Percentiles rank a stretch among this genome's conserved stretches.
Evolutionary conservation across 192 early-diverging fungal genomes (phyloP).

Genomic region (Coemansia sp.): DNA sequence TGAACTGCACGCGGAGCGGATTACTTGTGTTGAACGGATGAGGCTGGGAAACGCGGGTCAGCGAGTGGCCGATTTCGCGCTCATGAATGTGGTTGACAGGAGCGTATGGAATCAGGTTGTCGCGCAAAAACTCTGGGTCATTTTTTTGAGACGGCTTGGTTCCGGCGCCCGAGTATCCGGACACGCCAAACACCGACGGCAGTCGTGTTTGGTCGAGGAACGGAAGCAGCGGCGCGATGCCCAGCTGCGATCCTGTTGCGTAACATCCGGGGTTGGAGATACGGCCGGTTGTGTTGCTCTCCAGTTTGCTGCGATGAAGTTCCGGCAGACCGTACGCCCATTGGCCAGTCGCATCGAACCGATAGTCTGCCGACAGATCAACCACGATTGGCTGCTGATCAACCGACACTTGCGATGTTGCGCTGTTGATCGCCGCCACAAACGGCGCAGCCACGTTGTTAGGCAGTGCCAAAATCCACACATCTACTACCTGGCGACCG

Average conservation of each 20-base stretch:
- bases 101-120: conserved; percentile 92
- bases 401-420: conserved; percentile 48
- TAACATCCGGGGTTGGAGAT: conserved; percentile 99
- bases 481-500: conserved; percentile 72
- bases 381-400: conserved; percentile 67
- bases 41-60: conserved; percentile 33
- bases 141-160: conserved; percentile 97
- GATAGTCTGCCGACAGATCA: conserved; percentile 92
- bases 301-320: conserved; percentile 69
- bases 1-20: conserved; percentile 70
- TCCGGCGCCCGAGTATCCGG: conserved; percentile 98
- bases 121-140: conserved; percentile 78
- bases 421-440: conserved; percentile 72
- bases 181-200: conserved; percentile 91
- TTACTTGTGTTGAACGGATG: conserved; percentile 12
- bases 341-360: conserved; percentile 68
- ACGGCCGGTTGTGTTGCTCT: conserved; percentile 54
- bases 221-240: conserved; percentile 79
- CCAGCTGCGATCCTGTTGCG: conserved; percentile 94
- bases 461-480: conserved; percentile 96
- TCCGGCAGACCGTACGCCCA: conserved; percentile 92
- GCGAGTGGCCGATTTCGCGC: conserved; percentile 81
- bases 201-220: conserved; percentile 55
- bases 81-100: conserved; percentile 97
- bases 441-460: conserved; percentile 94